Base-by-base conservation (phyloP, 176 grass and related monocot species). In the Carex pumila region DNA sequence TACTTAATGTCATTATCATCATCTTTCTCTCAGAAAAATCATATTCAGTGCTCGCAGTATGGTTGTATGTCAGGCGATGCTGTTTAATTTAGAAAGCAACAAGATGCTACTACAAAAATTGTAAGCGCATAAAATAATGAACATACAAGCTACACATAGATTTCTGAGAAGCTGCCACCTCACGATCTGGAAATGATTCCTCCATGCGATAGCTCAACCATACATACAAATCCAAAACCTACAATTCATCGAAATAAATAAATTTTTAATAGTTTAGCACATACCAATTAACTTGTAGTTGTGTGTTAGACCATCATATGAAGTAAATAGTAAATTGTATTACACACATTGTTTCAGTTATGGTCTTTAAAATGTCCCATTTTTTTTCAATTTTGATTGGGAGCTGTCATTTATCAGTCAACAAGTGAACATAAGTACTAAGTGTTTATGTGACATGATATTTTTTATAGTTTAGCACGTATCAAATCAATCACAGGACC, bases 221-320 rank as follows among this genome's bases (percentile, higher is more conserved):
- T 75, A 95, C 95, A 93, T 98, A 98, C 34, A 98, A 85, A 89
- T 98, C 95, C 58, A 98, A 87, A 43, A 98, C 95, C 95, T 98
- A 88, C 65, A 70, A 76, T 65, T 31, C 30, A 25, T 86, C 5
- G 12, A 66, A 66, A n/a, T 31, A 19, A 49, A 57, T 80, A 12
- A n/a, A 29, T 18, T 17, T 71, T 21, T 81, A 81, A 41, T 63
- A 39, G 32, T 81, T 62, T 55, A 55, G n/a, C 21, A 75, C 21
- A 50, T 25, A 53, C 15, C 45, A 15, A 50, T 25, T 53, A 67
- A 22, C n/a, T 25, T 50, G 11, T 52, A 50, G 9, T 74, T 74
- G 7, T 53, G 7, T 62, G 47, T 13, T 54, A 75, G 45, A 45
- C 11, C 19, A 74, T 11, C 9, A 53, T 25, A 6, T 19, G 8